A percentile compares a stretch with the other conserved stretches of the same genome.
These are phyloP conservation scores for Sporothrix schenckii DNA, from an alignment of 2,329 filamentous ascomycete species.

Conservation along the genomic window DNA sequence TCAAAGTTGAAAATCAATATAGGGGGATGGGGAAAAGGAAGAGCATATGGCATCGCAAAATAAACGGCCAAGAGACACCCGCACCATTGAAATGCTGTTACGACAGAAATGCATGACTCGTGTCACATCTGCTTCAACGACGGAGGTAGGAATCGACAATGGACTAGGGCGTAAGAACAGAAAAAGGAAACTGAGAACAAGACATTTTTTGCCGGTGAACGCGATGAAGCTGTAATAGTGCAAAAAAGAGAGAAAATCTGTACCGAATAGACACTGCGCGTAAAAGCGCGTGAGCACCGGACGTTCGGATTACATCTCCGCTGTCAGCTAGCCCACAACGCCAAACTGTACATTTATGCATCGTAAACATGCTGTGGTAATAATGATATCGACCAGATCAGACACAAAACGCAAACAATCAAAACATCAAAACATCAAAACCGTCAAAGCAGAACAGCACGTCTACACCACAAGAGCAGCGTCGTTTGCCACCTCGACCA, in stretches of 20 bases:
- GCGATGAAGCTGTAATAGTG: too few relatives aligned
- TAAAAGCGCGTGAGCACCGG: neutral
- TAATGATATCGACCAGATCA: too few relatives aligned
- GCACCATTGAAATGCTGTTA: too few relatives aligned
- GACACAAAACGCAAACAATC: neutral
- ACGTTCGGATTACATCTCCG: neutral
- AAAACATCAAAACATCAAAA: neutral
- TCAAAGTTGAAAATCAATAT: neutral
- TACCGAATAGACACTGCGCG: too few relatives aligned
- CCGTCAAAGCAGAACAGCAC: neutral
- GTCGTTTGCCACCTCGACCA: neutral
- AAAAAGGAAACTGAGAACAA: neutral
- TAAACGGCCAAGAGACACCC: too few relatives aligned
- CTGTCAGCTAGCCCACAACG: neutral
- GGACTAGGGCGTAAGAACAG: neutral
- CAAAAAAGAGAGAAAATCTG: too few relatives aligned
- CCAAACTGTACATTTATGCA: neutral
- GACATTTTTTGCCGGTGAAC: neutral
- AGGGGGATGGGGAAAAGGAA: too few relatives aligned
- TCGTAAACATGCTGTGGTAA: too few relatives aligned
- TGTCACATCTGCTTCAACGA: too few relatives aligned
- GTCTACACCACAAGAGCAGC: neutral
- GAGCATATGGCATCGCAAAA: too few relatives aligned
- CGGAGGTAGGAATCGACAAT: too few relatives aligned
- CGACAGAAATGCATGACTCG: too few relatives aligned